Percentiles rank a stretch among this genome's conserved stretches.
These are phyloP conservation scores for Entelexis sorbosivorans DNA, from an alignment of 1,139 yeast genomes.

Conservation along the genomic window DNA sequence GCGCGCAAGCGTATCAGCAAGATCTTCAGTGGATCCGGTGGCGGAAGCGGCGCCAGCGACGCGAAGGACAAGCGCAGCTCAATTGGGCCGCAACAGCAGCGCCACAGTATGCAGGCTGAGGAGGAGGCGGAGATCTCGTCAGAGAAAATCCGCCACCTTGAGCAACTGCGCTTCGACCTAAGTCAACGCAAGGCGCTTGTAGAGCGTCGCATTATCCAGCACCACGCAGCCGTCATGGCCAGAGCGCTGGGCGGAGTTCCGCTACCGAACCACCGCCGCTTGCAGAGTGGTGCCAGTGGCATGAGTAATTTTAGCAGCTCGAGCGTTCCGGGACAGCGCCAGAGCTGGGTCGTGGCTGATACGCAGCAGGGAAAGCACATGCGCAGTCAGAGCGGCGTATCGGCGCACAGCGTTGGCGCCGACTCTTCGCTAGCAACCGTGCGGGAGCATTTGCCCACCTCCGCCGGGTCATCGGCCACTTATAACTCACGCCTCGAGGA, in stretches of 20 bases:
- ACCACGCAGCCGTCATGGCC: slow-evolving; percentile 30
- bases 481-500: slow-evolving; percentile 3
- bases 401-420: slow-evolving; percentile 2
- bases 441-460: slow-evolving; percentile 6
- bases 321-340: slow-evolving; percentile 9
- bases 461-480: not conserved
- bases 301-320: not conserved
- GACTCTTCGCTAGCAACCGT: slow-evolving; percentile 14
- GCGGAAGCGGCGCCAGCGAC: not conserved
- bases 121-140: slow-evolving; percentile 28
- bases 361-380: not conserved
- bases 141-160: slow-evolving; percentile 25
- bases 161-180: slow-evolving; percentile 24
- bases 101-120: slow-evolving; percentile 30
- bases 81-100: slow-evolving; percentile 20
- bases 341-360: slow-evolving; percentile 18
- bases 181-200: slow-evolving; percentile 22
- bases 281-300: slow-evolving; percentile 10
- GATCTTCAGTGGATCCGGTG: slow-evolving; percentile 20
- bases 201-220: slow-evolving; percentile 26
- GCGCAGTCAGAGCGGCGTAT: not conserved
- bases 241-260: slow-evolving; percentile 16
- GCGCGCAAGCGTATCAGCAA: slow-evolving; percentile 23
- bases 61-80: not conserved
- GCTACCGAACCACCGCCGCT: slow-evolving; percentile 17